Base-by-base conservation (phyloP, 305 asterid species). In the Plantago coronopus region DNA sequence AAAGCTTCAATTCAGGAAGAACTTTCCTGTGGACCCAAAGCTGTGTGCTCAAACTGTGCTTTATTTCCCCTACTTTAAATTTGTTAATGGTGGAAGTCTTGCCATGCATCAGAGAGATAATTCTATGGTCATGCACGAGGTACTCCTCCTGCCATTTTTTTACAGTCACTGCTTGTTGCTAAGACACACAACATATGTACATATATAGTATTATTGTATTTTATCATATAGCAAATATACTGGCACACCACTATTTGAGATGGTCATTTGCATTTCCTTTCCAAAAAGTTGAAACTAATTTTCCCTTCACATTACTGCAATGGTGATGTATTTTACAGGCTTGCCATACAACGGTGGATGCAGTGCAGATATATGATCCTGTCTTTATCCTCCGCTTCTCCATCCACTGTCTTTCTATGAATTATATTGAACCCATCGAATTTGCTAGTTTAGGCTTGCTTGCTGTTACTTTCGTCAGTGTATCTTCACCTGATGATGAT, bases 381-480 rank as follows among this genome's bases (percentile, higher is more conserved):
- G 77, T 82, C 64, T 89, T 85, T 84, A 85, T 93, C 81, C 80
- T 93, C 67, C 89, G 74, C 55, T 84, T 93, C 74, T 83, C 96
- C 19, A 72, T 79, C 59, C 96, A 93, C 74, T 75, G 96, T 74
- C 94, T 93, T 67, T 76, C 94, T 17, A 68, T 76, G 89, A 74
- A 81, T 65, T 93, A 80, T 65, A 65, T 87, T 42, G 97, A 89
- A 65, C 95, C 97, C 10, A 53, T 78, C 66, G 97, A 93, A 79
- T 89, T 83, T 70, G 94, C 91, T 73, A 80, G 88, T 79, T 76
- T 82, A 55, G 97, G 98, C 65, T 74, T 93, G 84, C 97, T 93
- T 69, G 95, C 88, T 12, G 74, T 89, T 78, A 47, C 91, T 37
- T 74, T 89, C 78, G 94, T 81, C 69, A 86, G 89, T 68, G 63